Conservation (phyloP, 768 basidiomycete species). For the Mycena galopus region DNA sequence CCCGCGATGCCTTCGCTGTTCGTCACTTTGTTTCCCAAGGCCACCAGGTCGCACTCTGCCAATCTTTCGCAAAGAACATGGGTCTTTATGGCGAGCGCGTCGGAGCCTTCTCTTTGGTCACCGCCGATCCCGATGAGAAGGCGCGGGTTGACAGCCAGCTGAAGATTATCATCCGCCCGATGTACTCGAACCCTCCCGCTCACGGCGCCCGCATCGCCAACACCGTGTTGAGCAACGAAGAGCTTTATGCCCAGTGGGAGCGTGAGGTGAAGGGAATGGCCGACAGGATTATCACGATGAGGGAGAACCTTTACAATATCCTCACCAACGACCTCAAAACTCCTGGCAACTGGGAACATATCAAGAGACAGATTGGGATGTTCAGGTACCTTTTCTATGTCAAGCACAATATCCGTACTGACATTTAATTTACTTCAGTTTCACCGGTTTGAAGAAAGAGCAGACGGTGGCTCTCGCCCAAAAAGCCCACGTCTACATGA, state of each 20-base stretch:
- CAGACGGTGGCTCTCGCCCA: constrained; percentile 89
- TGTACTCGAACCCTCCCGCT: constrained; percentile 98
- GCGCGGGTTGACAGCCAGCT: constrained; percentile 93
- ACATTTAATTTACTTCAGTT: constrained; percentile 58
- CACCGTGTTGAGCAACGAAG: constrained; percentile 81
- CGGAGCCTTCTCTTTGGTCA: constrained; percentile 93
- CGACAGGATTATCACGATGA: constrained; percentile 92
- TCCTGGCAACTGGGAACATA: constrained; percentile 95
- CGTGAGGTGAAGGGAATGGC: constrained; percentile 96
- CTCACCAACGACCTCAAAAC: constrained; percentile 86
- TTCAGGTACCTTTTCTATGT: constrained; percentile 74
- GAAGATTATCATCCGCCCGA: constrained; percentile 94
- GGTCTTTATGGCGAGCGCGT: constrained; percentile 98
- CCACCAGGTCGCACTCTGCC: constrained; percentile 91
- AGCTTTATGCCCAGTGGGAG: constrained; percentile 90
- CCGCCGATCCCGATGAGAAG: constrained; percentile 78
- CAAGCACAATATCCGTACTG: background rate
- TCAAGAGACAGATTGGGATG: constrained; percentile 97
- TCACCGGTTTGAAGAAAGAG: constrained; percentile 84
- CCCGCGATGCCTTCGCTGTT: constrained; percentile 93
- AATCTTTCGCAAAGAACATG: constrained; percentile 99
- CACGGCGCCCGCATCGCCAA: constrained; percentile 91
- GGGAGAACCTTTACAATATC: constrained; percentile 83
- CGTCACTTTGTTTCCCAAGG: constrained; percentile 93
- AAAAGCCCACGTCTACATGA: constrained; percentile 94